Conservation (phyloP, 2,329 filamentous ascomycete genomes). For the Pseudogymnoascus sp. region DNA sequence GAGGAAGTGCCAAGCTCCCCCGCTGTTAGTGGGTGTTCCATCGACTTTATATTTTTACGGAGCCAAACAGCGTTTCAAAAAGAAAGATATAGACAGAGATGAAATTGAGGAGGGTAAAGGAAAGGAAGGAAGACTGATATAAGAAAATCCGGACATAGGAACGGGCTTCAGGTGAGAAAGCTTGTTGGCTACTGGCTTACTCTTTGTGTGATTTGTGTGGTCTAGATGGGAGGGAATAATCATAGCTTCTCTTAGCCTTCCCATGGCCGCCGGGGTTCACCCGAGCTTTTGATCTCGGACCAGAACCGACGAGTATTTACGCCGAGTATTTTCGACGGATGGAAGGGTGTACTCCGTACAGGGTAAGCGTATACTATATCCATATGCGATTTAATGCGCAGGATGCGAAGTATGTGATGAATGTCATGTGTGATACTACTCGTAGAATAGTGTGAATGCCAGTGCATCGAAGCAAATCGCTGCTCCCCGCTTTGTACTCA, state of each 20-base stretch:
- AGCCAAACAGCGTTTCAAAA: background rate
- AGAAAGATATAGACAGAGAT: background rate
- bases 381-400: background rate
- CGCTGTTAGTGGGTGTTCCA: background rate
- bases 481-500: background rate
- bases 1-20: slow-evolving; percentile 5
- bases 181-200: background rate
- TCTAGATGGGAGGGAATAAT: background rate
- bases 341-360: slow-evolving; percentile 4
- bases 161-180: background rate
- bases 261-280: background rate
- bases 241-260: slow-evolving; percentile 1
- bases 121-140: slow-evolving; percentile 1
- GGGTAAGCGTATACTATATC: background rate
- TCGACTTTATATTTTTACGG: background rate
- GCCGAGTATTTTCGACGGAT: background rate
- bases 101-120: background rate
- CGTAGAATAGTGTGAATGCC: background rate
- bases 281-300: background rate
- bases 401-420: background rate
- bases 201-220: slow-evolving; percentile 5
- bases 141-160: background rate
- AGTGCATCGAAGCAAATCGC: background rate
- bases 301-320: background rate
- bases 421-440: background rate